These are phyloP conservation scores for Cadophora gregata DNA, from an alignment of 2,329 filamentous ascomycete genomes.

Conservation along the genomic window DNA sequence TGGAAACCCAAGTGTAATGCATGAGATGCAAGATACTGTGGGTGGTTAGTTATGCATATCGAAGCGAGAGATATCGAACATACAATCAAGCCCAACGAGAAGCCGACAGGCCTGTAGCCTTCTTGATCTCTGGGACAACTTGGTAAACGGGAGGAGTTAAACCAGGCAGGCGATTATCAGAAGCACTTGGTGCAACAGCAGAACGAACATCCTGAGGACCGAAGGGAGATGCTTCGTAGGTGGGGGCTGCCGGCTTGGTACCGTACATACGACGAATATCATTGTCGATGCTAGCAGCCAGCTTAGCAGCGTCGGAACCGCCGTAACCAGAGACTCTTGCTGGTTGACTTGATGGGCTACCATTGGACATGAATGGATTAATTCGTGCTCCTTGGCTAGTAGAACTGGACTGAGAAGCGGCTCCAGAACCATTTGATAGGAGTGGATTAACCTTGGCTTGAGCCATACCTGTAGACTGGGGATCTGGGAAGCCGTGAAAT, in stretches of 20 bases:
- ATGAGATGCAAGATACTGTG: not conserved
- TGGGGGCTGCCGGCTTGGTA: not conserved
- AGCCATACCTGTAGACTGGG: too few relatives aligned
- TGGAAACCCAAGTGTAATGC: constrained; percentile 5
- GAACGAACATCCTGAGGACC: not conserved
- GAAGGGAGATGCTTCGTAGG: not conserved
- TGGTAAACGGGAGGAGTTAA: not conserved
- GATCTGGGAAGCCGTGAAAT: not conserved
- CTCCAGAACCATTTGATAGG: too few relatives aligned
- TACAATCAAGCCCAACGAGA: constrained; percentile 9
- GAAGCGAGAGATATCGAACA: not conserved
- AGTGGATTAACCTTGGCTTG: too few relatives aligned
- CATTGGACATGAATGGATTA: constrained; percentile 3
- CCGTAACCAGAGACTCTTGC: not conserved
- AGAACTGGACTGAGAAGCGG: not conserved
- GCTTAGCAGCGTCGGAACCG: not conserved
- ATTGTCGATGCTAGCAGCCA: not conserved
- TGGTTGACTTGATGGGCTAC: not conserved
- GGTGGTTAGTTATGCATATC: not conserved
- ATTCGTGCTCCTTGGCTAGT: not conserved
- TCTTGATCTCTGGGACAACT: not conserved
- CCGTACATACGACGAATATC: not conserved
- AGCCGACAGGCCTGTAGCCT: not conserved
- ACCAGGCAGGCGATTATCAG: not conserved
- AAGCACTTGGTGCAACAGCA: not conserved